Conservation (phyloP, 148 eudicot species). For the Rhododendron ovatum region DNA sequence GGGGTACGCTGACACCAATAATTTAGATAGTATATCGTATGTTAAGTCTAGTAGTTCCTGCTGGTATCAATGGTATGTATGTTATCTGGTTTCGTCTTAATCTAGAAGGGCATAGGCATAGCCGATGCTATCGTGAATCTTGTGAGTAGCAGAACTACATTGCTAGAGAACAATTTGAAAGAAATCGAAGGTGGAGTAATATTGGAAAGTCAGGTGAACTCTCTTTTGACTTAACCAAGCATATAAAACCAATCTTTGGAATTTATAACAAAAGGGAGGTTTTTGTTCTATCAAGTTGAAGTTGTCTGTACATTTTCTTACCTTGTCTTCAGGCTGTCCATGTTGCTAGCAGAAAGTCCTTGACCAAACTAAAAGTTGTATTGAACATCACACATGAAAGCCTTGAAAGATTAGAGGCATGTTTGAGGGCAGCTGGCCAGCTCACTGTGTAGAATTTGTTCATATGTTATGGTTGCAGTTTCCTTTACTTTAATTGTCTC, state of each 20-base stretch:
- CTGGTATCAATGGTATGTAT: no score
- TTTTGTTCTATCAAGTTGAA: background rate
- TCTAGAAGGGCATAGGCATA: no score
- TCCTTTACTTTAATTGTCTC: slow-evolving; percentile 11
- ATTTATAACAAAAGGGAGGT: background rate
- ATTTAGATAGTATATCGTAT: no score
- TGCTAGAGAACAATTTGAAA: slow-evolving; percentile 84
- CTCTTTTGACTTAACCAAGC: background rate
- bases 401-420: no score
- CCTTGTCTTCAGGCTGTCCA: slow-evolving; percentile 63
- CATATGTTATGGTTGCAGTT: background rate
- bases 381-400: slow-evolving; percentile 33
- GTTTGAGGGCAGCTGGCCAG: background rate
- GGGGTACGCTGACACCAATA: no score
- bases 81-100: no score
- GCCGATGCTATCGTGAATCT: no score
- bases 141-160: slow-evolving; percentile 30
- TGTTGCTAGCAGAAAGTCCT: slow-evolving; percentile 76
- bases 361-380: slow-evolving; percentile 57
- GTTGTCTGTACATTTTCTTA: background rate
- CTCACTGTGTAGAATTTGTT: slow-evolving; percentile 43
- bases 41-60: no score
- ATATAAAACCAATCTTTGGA: background rate
- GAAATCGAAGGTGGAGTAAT: slow-evolving; percentile 87
- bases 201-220: slow-evolving; percentile 22